These are phyloP conservation scores for Vaccinium vitisidaea DNA, from an alignment of 148 eudicot genomes.

Conservation along the genomic window DNA sequence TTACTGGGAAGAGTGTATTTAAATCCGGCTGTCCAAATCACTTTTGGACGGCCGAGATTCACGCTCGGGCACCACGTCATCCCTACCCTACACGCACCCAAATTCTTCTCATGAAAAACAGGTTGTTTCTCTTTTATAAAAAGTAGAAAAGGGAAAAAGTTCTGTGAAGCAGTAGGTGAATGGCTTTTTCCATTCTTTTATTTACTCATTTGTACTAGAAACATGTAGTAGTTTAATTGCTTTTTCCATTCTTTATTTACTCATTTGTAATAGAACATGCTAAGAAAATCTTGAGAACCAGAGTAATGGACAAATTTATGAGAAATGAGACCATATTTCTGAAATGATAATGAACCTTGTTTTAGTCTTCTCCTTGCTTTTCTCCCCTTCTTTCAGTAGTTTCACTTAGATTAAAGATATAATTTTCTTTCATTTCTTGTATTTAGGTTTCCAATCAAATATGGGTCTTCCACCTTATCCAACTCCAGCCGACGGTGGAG, in stretches of 20 bases:
- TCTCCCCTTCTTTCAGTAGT: background rate
- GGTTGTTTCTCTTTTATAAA: too few species aligned
- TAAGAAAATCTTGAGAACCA: background rate
- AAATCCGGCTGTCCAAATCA: too few species aligned
- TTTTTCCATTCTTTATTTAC: background rate
- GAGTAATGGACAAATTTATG: background rate
- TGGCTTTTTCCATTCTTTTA: background rate
- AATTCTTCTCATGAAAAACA: background rate
- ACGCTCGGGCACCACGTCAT: too few species aligned
- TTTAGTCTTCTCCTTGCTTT: background rate
- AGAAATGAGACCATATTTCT: background rate
- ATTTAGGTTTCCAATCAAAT: slow-evolving; percentile 16
- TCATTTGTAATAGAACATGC: background rate
- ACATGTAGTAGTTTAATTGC: background rate
- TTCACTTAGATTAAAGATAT: background rate
- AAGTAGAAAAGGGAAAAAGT: background rate
- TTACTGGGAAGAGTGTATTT: too few species aligned
- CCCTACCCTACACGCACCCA: too few species aligned
- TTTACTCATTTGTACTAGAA: background rate
- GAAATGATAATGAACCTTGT: background rate
- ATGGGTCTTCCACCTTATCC: slow-evolving; percentile 59
- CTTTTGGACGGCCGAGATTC: too few species aligned
- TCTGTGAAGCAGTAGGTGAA: background rate
- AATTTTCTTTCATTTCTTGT: background rate
- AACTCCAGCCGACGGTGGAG: slow-evolving; percentile 49